Evolutionary conservation across 140 eudicot genomes (phyloP).

Genomic region (Ambrosia hybrid): DNA sequence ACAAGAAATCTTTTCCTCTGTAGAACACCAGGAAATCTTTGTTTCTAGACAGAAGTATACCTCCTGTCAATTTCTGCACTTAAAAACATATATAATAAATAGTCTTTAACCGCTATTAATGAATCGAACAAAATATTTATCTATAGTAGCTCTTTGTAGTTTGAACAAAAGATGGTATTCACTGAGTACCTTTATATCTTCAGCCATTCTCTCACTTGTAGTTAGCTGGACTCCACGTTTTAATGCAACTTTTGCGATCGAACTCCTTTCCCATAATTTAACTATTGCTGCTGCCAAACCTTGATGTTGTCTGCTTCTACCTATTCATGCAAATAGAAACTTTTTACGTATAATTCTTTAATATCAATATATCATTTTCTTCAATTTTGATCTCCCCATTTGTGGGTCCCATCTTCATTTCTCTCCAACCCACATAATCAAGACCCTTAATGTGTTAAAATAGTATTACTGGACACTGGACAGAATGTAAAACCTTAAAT

Average conservation of each 20-base stretch:
- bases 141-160: neutral
- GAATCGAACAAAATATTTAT: neutral
- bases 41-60: slow-evolving; percentile 84
- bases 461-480: too few species aligned
- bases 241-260: slow-evolving; percentile 74
- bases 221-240: slow-evolving; percentile 95
- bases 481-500: too few species aligned
- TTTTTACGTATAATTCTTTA: neutral
- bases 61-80: slow-evolving; percentile 86
- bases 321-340: slow-evolving; percentile 41
- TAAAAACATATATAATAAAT: neutral
- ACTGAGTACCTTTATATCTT: slow-evolving; percentile 74
- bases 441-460: too few species aligned
- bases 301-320: slow-evolving; percentile 93
- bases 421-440: too few species aligned
- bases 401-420: too few species aligned
- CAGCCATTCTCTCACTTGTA: slow-evolving; percentile 95
- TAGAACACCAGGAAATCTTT: slow-evolving; percentile 86
- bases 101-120: neutral
- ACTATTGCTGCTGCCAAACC: slow-evolving; percentile 86
- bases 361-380: neutral
- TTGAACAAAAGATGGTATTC: slow-evolving; percentile 16
- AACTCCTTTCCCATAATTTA: slow-evolving; percentile 86
- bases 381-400: neutral
- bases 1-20: slow-evolving; percentile 82